These are phyloP conservation scores for Fusarium keratoplasticum DNA, from an alignment of 2,329 filamentous ascomycete species.

Conservation along the genomic window DNA sequence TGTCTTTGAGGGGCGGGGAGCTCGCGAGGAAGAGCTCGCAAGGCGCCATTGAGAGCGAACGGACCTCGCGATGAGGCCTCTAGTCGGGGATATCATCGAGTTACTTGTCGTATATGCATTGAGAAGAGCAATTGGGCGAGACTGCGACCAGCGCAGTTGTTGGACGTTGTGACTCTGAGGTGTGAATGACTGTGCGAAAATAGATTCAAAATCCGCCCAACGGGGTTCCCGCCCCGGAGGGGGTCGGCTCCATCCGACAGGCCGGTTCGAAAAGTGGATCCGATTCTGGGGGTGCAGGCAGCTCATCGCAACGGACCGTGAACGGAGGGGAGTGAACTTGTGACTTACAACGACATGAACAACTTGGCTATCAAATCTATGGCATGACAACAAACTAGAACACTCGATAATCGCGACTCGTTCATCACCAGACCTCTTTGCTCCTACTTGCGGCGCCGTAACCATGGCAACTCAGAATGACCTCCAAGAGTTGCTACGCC, in stretches of 20 bases:
- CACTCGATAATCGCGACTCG: background rate
- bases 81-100: slow-evolving; percentile 47
- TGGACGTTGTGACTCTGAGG: background rate
- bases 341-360: slow-evolving; percentile 32
- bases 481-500: slow-evolving; percentile 69
- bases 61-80: slow-evolving; percentile 39
- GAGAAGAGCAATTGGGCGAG: background rate
- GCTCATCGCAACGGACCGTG: slow-evolving; percentile 19
- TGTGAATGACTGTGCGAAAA: background rate
- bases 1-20: slow-evolving; percentile 37
- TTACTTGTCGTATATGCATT: slow-evolving; percentile 25
- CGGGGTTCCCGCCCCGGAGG: slow-evolving; percentile 32
- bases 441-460: background rate
- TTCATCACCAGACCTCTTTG: background rate
- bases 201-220: slow-evolving; percentile 3
- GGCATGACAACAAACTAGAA: background rate
- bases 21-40: slow-evolving; percentile 45
- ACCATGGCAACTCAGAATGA: slow-evolving; percentile 69
- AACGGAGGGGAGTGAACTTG: slow-evolving; percentile 14
- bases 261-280: slow-evolving; percentile 23
- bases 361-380: background rate
- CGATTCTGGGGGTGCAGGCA: slow-evolving; percentile 15
- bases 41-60: slow-evolving; percentile 43
- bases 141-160: background rate
- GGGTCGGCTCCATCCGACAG: slow-evolving; percentile 33